Evolutionary conservation across 2,329 filamentous ascomycete genomes (phyloP).

Genomic region (Dactylellina leptospora): DNA sequence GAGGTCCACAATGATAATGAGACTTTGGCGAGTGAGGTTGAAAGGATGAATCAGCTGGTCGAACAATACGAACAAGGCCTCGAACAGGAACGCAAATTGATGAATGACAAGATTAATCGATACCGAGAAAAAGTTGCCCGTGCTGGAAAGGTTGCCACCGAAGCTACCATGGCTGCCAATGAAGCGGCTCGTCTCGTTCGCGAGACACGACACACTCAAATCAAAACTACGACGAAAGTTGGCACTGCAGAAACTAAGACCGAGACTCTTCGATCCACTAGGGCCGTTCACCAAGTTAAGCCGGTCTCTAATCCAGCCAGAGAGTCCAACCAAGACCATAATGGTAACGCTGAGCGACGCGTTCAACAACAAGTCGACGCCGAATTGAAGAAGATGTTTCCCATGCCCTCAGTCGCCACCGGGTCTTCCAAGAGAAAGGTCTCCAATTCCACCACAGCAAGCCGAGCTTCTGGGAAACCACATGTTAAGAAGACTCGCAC

Average conservation of each 20-base stretch:
- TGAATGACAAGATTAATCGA: slow-evolving; percentile 54
- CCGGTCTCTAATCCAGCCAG: slow-evolving; percentile 8
- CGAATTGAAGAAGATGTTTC: slow-evolving; percentile 47
- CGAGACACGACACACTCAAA: slow-evolving; percentile 21
- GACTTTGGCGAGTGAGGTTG: slow-evolving; percentile 53
- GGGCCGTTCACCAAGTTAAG: slow-evolving; percentile 7
- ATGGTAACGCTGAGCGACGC: slow-evolving; percentile 23
- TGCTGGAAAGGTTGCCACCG: slow-evolving; percentile 54
- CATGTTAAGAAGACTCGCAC: slow-evolving; percentile 48
- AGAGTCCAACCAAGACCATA: background rate
- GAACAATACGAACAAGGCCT: slow-evolving; percentile 40
- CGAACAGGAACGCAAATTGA: slow-evolving; percentile 42
- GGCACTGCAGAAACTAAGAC: slow-evolving; percentile 9
- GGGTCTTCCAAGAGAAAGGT: slow-evolving; percentile 42
- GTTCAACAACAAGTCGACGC: slow-evolving; percentile 47
- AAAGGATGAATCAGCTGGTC: slow-evolving; percentile 46
- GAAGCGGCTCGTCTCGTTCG: slow-evolving; percentile 42
- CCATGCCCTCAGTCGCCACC: slow-evolving; percentile 1
- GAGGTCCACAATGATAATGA: slow-evolving; percentile 55
- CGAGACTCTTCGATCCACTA: slow-evolving; percentile 8
- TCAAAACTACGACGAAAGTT: background rate
- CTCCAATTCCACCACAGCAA: slow-evolving; percentile 37
- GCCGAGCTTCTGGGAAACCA: slow-evolving; percentile 27
- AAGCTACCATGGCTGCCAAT: slow-evolving; percentile 55
- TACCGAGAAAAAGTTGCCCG: slow-evolving; percentile 53